Evolutionary conservation across 2,329 filamentous ascomycete species (phyloP).

Genomic region (Aureobasidium sp.): DNA sequence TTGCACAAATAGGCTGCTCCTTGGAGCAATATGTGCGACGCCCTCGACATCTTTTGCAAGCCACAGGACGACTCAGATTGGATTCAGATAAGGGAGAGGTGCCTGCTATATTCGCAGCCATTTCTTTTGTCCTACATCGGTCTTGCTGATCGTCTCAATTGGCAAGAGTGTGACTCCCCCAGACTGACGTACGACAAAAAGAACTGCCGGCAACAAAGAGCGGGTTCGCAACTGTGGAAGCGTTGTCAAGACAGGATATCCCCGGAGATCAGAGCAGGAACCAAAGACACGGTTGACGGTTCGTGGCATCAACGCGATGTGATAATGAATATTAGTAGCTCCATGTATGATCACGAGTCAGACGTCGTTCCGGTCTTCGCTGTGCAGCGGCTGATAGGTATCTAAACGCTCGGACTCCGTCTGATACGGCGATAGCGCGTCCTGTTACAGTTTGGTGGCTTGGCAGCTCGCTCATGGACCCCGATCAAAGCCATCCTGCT

Average conservation of each 20-base stretch:
- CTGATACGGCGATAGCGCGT: not conserved
- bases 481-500: not conserved
- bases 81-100: not conserved
- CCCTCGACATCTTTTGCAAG: slow-evolving; percentile 3
- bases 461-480: not conserved
- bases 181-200: not conserved
- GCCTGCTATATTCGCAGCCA: slow-evolving; percentile 4
- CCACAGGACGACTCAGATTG: not conserved
- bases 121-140: not conserved
- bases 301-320: not conserved
- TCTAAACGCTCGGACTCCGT: not conserved
- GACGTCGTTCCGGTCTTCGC: not conserved
- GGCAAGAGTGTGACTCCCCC: not conserved
- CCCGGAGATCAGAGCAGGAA: not conserved
- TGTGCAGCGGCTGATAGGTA: not conserved
- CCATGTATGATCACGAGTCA: not conserved
- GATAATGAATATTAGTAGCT: slow-evolving; percentile 1
- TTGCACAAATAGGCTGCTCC: slow-evolving; percentile 2
- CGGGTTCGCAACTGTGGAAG: not conserved
- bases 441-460: not conserved
- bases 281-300: not conserved
- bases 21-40: slow-evolving; percentile 10
- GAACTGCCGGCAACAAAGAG: not conserved
- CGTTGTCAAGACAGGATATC: not conserved
- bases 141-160: not conserved